phyloP scores from a whole-genome alignment of 805 yeast genomes.

The Yarrowia divulgata region DNA sequence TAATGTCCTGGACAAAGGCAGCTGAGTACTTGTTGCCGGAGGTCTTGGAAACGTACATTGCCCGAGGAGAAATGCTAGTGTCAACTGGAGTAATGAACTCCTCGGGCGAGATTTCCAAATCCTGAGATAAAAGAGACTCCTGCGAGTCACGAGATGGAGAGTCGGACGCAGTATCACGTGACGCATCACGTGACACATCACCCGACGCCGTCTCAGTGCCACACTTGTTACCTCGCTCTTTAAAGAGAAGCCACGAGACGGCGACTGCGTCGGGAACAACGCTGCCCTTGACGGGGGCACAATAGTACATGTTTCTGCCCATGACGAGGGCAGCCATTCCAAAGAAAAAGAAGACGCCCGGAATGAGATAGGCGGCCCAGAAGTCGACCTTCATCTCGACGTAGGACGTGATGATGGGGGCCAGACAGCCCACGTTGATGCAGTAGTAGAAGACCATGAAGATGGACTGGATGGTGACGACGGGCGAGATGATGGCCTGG shows the following conservation, averaged over 20 bases:
- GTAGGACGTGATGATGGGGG: constrained; percentile 78
- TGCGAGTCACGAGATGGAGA: neutral
- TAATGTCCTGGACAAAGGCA: constrained; percentile 74
- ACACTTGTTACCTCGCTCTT: constrained; percentile 52
- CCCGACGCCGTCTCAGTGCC: neutral
- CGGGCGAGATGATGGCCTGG: constrained; percentile 69
- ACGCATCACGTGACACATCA: neutral
- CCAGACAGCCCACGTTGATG: constrained; percentile 76
- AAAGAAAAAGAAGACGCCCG: constrained; percentile 70
- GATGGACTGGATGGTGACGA: constrained; percentile 72
- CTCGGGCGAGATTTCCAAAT: constrained; percentile 8
- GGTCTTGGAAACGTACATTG: constrained; percentile 47
- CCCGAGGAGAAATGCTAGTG: constrained; percentile 1
- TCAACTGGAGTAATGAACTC: neutral
- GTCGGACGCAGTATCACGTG: neutral
- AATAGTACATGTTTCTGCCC: constrained; percentile 64
- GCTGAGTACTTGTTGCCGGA: constrained; percentile 63
- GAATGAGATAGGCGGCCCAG: constrained; percentile 73
- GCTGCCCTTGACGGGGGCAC: constrained; percentile 66
- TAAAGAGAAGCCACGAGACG: constrained; percentile 55
- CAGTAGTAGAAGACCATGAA: constrained; percentile 79
- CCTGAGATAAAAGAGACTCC: constrained; percentile 3
- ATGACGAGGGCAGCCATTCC: constrained; percentile 60
- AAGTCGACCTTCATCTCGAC: constrained; percentile 67
- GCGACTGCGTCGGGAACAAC: constrained; percentile 63